Evolutionary conservation across 345 rosid genomes (phyloP).

Genomic region (Ceriops zippeliana): DNA sequence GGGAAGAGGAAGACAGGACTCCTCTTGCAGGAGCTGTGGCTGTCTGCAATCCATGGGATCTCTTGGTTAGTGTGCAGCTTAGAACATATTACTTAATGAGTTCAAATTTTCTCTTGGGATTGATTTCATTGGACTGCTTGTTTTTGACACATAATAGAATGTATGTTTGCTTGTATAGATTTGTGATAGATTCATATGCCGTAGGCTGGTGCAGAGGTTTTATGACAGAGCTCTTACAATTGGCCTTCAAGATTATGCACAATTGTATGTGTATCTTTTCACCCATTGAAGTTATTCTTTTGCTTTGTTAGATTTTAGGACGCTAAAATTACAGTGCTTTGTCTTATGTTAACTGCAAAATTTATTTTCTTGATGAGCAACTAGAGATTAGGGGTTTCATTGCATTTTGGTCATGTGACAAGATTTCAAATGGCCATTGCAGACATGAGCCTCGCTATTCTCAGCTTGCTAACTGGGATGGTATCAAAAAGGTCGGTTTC

Average conservation of each 20-base stretch:
- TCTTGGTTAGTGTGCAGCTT: slow-evolving; percentile 56
- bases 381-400: background rate
- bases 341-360: background rate
- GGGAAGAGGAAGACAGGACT: slow-evolving; percentile 70
- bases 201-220: slow-evolving; percentile 60
- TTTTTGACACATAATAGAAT: background rate
- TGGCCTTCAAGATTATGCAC: slow-evolving; percentile 92
- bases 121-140: background rate
- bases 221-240: slow-evolving; percentile 82
- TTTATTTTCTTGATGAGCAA: background rate
- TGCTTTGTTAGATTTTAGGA: background rate
- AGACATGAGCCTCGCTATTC: slow-evolving; percentile 87
- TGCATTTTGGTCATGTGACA: slow-evolving; percentile 5
- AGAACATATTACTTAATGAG: too few species aligned
- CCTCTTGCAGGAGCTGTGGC: slow-evolving; percentile 80
- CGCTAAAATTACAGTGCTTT: background rate
- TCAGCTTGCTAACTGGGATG: slow-evolving; percentile 94
- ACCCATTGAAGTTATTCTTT: background rate
- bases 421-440: slow-evolving; percentile 26
- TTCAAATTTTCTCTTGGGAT: too few species aligned
- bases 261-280: slow-evolving; percentile 52
- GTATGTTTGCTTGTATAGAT: slow-evolving; percentile 45
- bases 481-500: slow-evolving; percentile 67
- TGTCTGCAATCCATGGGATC: slow-evolving; percentile 91
- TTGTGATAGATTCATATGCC: slow-evolving; percentile 78